phyloP scores from a whole-genome alignment of 345 rosid genomes.

The Euclidium syriacum region DNA sequence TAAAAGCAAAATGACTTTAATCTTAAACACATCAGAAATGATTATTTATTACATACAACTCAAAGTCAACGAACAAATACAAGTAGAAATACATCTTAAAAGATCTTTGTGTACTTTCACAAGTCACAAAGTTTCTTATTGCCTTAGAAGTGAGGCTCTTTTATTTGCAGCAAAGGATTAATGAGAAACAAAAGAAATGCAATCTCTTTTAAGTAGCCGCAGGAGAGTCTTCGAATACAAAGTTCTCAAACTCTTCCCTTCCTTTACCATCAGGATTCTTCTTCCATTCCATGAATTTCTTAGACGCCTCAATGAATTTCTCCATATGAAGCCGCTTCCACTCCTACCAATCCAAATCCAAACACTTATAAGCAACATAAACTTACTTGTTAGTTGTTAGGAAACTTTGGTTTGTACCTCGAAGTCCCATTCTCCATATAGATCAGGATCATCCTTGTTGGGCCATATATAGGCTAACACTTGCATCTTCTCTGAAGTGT shows the following conservation, averaged over 20 bases:
- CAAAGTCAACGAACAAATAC: not conserved
- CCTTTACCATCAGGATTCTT: constrained; percentile 66
- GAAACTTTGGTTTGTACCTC: constrained; percentile 41
- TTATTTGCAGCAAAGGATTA: not conserved
- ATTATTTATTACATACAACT: too few relatives aligned
- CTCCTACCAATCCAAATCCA: constrained; percentile 38
- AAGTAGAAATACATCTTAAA: not conserved
- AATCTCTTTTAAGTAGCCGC: not conserved
- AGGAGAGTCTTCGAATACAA: constrained; percentile 32
- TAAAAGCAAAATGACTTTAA: too few relatives aligned
- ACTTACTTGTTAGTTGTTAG: not conserved
- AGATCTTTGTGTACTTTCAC: not conserved
- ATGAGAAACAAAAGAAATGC: not conserved
- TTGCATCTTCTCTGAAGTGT: constrained; percentile 35
- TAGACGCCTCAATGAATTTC: constrained; percentile 58
- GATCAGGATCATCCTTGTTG: constrained; percentile 52
- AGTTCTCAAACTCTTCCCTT: constrained; percentile 50
- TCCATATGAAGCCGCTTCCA: constrained; percentile 62
- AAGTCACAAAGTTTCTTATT: not conserved
- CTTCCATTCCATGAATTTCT: constrained; percentile 55
- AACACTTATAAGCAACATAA: not conserved
- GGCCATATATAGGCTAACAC: constrained; percentile 61
- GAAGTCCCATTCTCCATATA: constrained; percentile 88
- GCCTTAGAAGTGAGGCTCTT: not conserved
- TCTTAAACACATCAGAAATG: too few relatives aligned